These are phyloP conservation scores for Sideroxylon spinosum DNA, from an alignment of 179 eudicot species.

Conservation along the genomic window DNA sequence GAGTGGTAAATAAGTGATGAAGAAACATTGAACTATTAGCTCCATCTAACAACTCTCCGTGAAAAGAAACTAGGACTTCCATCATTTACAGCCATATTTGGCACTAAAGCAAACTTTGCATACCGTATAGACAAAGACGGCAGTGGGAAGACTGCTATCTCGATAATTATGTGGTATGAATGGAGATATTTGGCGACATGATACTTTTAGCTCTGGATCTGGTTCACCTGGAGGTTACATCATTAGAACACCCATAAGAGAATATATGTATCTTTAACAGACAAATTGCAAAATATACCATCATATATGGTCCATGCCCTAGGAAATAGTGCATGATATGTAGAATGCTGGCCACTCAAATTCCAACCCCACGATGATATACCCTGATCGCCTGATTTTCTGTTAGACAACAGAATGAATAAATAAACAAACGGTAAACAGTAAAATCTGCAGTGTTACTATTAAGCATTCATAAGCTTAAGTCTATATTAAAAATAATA, in stretches of 20 bases:
- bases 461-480: not conserved
- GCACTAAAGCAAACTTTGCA: slow-evolving; percentile 16
- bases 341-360: slow-evolving; percentile 92
- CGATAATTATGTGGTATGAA: slow-evolving; percentile 92
- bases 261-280: not conserved
- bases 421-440: slow-evolving; percentile 16
- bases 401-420: slow-evolving; percentile 26
- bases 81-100: not conserved
- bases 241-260: not conserved
- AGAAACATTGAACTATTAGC: not conserved
- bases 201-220: slow-evolving; percentile 91
- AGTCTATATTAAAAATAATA: not conserved
- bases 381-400: slow-evolving; percentile 75
- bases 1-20: not conserved
- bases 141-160: slow-evolving; percentile 94
- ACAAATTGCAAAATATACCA: slow-evolving; percentile 35
- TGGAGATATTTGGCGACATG: slow-evolving; percentile 98
- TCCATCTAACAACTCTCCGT: not conserved
- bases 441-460: not conserved
- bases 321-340: slow-evolving; percentile 96
- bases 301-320: slow-evolving; percentile 99
- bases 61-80: not conserved
- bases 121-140: slow-evolving; percentile 97
- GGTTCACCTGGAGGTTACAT: slow-evolving; percentile 67
- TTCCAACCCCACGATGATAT: slow-evolving; percentile 99